Evolutionary conservation across 1,284 basidiomycete species (phyloP).

Genomic region (Cutaneotrichosporon arboriforme): DNA sequence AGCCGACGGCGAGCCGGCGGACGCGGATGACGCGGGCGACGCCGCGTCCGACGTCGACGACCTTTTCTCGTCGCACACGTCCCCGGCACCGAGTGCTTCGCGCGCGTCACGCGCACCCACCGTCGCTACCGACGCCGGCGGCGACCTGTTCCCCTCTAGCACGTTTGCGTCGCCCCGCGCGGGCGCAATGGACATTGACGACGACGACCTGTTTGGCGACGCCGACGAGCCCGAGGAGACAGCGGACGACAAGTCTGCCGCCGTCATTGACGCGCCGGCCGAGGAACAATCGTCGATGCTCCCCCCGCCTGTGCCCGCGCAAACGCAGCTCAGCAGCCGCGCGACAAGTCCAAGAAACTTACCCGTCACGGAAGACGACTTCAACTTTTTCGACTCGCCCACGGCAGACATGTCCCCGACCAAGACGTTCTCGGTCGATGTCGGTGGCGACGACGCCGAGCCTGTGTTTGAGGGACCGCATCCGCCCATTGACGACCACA

Average conservation of each 20-base stretch:
- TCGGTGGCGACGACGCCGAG: too few species aligned
- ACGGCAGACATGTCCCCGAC: slow-evolving; percentile 7
- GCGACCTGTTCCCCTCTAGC: slow-evolving; percentile 5
- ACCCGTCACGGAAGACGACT: slow-evolving; percentile 42
- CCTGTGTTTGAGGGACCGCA: background rate
- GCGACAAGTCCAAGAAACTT: background rate
- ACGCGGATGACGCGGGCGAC: slow-evolving; percentile 14
- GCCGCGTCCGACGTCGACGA: slow-evolving; percentile 31
- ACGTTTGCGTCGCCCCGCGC: slow-evolving; percentile 9
- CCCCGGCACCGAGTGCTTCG: slow-evolving; percentile 3
- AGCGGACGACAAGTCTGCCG: background rate
- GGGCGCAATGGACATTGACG: slow-evolving; percentile 13
- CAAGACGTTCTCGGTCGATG: background rate
- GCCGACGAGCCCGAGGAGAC: slow-evolving; percentile 1
- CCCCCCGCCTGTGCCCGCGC: background rate
- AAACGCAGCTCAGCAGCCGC: background rate
- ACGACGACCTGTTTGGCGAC: slow-evolving; percentile 23
- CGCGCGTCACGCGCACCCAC: background rate
- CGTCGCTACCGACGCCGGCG: background rate
- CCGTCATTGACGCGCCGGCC: background rate
- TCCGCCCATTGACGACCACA: slow-evolving; percentile 1
- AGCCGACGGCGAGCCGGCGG: slow-evolving; percentile 9
- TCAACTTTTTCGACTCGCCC: slow-evolving; percentile 46
- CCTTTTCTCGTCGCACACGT: slow-evolving; percentile 34
- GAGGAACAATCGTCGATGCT: background rate